Conservation (phyloP, 179 eudicot species). For the Camellia oleifera region DNA sequence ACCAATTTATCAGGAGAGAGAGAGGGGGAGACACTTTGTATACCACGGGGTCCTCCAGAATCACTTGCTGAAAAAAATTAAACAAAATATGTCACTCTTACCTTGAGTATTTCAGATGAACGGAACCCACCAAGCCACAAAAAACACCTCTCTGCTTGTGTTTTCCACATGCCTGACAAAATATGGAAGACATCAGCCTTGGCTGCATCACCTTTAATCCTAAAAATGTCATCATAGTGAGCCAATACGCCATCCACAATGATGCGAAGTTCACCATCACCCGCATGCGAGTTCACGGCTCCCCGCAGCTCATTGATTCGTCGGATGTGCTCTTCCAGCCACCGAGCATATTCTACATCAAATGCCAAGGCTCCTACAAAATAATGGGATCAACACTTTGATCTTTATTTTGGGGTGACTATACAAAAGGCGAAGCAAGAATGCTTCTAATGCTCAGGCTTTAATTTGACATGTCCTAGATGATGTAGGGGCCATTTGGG, state of each 20-base stretch:
- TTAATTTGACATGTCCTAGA: too few species aligned
- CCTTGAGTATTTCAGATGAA: constrained; percentile 72
- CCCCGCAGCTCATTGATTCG: constrained; percentile 56
- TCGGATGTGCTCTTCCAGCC: constrained; percentile 64
- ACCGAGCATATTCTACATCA: constrained; percentile 61
- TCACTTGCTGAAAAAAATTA: neutral
- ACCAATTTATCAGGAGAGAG: too few species aligned
- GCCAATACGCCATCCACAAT: constrained; percentile 51
- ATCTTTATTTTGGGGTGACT: neutral
- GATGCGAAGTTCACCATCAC: constrained; percentile 62
- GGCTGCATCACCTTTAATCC: constrained; percentile 59
- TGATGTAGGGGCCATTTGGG: too few species aligned
- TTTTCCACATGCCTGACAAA: constrained; percentile 75
- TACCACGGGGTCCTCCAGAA: neutral
- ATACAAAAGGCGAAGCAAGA: too few species aligned
- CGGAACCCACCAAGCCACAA: constrained; percentile 77
- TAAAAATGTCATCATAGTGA: constrained; percentile 64
- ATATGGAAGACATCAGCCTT: constrained; percentile 66
- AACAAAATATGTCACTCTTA: constrained; percentile 21
- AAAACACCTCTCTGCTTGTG: constrained; percentile 74
- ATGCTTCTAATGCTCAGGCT: too few species aligned
- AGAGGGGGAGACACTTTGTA: too few species aligned
- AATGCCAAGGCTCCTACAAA: constrained; percentile 59
- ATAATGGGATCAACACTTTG: neutral
- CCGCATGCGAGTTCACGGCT: constrained; percentile 63